Percentiles rank a stretch among this genome's conserved stretches.
Evolutionary conservation across 768 basidiomycete genomes (phyloP).

Genomic region (Porpolomopsis calyptriformis): DNA sequence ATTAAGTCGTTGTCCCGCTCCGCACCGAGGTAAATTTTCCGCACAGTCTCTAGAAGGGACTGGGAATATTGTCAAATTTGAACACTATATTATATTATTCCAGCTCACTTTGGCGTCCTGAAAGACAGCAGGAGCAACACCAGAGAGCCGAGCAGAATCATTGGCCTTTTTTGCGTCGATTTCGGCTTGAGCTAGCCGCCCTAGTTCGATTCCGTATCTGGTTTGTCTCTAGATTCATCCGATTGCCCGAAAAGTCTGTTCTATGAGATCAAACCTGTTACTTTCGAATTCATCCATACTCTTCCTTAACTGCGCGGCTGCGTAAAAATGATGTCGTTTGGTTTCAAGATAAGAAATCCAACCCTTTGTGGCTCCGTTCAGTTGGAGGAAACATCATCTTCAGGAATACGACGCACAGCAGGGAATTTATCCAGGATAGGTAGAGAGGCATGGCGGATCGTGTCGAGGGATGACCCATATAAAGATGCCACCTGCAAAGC

Average conservation of each 20-base stretch:
- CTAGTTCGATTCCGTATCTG: slow-evolving; percentile 85
- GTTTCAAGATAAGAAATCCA: slow-evolving; percentile 77
- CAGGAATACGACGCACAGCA: slow-evolving; percentile 30
- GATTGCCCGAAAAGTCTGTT: background rate
- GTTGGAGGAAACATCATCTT: background rate
- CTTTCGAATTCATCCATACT: slow-evolving; percentile 80
- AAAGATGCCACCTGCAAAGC: slow-evolving; percentile 43
- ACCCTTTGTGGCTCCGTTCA: slow-evolving; percentile 32
- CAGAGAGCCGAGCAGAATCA: slow-evolving; percentile 52
- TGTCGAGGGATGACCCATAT: slow-evolving; percentile 42
- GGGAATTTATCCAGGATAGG: slow-evolving; percentile 41
- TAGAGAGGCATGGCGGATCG: slow-evolving; percentile 34
- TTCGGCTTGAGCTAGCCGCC: slow-evolving; percentile 62
- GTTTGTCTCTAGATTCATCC: slow-evolving; percentile 3
- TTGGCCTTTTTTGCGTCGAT: slow-evolving; percentile 58
- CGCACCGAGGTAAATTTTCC: slow-evolving; percentile 57
- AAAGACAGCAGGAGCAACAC: slow-evolving; percentile 51
- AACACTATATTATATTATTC: background rate
- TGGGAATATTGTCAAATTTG: slow-evolving; percentile 22
- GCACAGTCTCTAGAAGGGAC: slow-evolving; percentile 68
- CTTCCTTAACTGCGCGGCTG: slow-evolving; percentile 82
- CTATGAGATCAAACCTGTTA: slow-evolving; percentile 38
- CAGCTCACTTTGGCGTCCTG: slow-evolving; percentile 66
- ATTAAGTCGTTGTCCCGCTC: slow-evolving; percentile 92
- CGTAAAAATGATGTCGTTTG: slow-evolving; percentile 77